phyloP scores from a whole-genome alignment of 805 yeast species.

The Starmerella stigmatis region DNA sequence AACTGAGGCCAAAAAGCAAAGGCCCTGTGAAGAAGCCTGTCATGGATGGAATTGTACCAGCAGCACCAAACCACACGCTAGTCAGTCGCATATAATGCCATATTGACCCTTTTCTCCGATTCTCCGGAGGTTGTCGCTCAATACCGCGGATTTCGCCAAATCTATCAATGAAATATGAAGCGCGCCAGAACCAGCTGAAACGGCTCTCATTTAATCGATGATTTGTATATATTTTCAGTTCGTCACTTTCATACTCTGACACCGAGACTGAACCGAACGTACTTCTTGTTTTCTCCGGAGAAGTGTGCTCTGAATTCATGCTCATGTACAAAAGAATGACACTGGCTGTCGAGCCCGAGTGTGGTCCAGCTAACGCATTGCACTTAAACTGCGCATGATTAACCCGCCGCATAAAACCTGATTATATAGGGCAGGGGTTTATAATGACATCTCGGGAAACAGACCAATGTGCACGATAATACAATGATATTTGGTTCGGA shows the following conservation, averaged over 20 bases:
- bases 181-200: slow-evolving; percentile 24
- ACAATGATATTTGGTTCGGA: too few relatives aligned
- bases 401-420: too few relatives aligned
- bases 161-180: slow-evolving; percentile 35
- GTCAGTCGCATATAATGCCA: slow-evolving; percentile 35
- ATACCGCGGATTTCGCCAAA: slow-evolving; percentile 69
- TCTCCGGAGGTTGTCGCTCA: slow-evolving; percentile 59
- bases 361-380: too few relatives aligned
- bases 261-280: neutral
- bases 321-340: too few relatives aligned
- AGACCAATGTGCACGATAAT: too few relatives aligned
- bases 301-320: neutral
- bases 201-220: slow-evolving; percentile 15
- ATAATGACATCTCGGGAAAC: too few relatives aligned
- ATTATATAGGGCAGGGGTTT: too few relatives aligned
- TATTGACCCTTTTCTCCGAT: slow-evolving; percentile 33
- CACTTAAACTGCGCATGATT: too few relatives aligned
- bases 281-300: neutral
- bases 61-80: slow-evolving; percentile 76
- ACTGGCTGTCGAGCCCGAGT: too few relatives aligned
- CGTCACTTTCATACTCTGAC: neutral
- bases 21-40: slow-evolving; percentile 74
- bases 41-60: slow-evolving; percentile 85
- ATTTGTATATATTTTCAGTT: slow-evolving; percentile 16
- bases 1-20: slow-evolving; percentile 55